These are phyloP conservation scores for Trichosporon inkin DNA, from an alignment of 1,284 basidiomycete genomes.

Conservation along the genomic window DNA sequence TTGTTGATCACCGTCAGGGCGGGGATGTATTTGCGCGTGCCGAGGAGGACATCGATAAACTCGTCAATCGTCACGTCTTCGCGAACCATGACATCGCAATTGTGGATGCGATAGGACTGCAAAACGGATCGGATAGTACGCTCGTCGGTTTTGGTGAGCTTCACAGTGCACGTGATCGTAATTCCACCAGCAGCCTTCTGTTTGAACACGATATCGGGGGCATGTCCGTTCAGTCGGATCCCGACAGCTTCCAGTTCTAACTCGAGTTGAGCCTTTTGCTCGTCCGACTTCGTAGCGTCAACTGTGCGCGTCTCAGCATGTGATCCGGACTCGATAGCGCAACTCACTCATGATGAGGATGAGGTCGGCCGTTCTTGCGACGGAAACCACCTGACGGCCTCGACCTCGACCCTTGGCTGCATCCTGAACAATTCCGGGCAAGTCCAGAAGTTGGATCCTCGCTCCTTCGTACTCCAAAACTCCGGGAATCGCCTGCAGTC, in stretches of 20 bases:
- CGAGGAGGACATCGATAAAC: constrained; percentile 91
- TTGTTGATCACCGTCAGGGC: constrained; percentile 95
- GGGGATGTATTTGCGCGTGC: constrained; percentile 90
- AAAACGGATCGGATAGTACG: constrained; percentile 88
- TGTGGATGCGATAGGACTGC: constrained; percentile 80
- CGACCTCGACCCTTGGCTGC: constrained; percentile 87
- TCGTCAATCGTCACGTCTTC: constrained; percentile 96
- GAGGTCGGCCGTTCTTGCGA: constrained; percentile 93
- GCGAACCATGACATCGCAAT: constrained; percentile 93
- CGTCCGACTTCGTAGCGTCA: constrained; percentile 92
- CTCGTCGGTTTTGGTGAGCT: constrained; percentile 90
- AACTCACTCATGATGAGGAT: constrained; percentile 90
- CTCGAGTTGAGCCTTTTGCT: constrained; percentile 82
- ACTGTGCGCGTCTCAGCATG: constrained; percentile 51
- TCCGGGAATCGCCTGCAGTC: constrained; percentile 76
- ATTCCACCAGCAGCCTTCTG: constrained; percentile 87
- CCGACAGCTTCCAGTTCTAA: constrained; percentile 94
- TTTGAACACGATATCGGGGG: constrained; percentile 69
- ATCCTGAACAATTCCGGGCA: constrained; percentile 97
- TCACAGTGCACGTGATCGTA: constrained; percentile 82
- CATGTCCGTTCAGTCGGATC: constrained; percentile 83
- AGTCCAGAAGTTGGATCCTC: constrained; percentile 86
- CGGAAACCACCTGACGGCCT: constrained; percentile 88
- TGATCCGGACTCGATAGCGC: neutral
- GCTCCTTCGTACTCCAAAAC: constrained; percentile 92